Base-by-base conservation (phyloP, 116 monocot species). In the Thalassia testudinum region DNA sequence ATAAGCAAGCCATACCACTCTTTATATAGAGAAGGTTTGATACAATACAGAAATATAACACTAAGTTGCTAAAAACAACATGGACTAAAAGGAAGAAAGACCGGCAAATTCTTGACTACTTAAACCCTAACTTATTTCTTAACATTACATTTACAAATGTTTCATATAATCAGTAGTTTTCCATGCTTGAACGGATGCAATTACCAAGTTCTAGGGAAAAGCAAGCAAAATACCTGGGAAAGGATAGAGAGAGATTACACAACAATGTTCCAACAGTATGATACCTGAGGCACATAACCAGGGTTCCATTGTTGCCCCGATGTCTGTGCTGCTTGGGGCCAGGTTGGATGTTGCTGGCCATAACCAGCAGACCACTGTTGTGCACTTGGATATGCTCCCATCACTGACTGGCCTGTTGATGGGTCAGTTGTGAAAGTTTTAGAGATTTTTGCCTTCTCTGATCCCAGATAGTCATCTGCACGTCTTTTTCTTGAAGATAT, bases 221-320 rank as follows among this genome's bases (percentile, higher is more conserved):
- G 11, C 15, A 43, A 40, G 22, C 20, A 48, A 51, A 21, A 14
- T 28, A 1, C 15, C n/a, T n/a, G 21, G 0, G 0, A 29, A 49
- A 28, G 27, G 13, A 25, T 24, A 11, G 23, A 28, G 6, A 21
- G 21, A 0, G 29, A 44, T 16, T 24, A 7, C 18, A 1, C n/a
- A 13, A 43, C 26, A 52, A n/a, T 47, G 1, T n/a, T n/a, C n/a
- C n/a, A n/a, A n/a, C n/a, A n/a, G n/a, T n/a, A n/a, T n/a, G n/a
- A n/a, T 57, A 90, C 99, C 86, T 99, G 99, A 28, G 74, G 70
- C 34, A 75, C 65, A 73, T 99, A 99, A 13, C 67, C 69, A 47
- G 79, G 66, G 70, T 77, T 82, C 91, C 91, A 91, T 27, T 76
- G 74, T 50, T 85, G 91, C 12, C 71, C 82, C 38, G 81, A 81